Percentiles rank a stretch among this genome's conserved stretches.
These are phyloP conservation scores for Albugo candida DNA, from an alignment of 352 stramenopile genomes.

Conservation along the genomic window DNA sequence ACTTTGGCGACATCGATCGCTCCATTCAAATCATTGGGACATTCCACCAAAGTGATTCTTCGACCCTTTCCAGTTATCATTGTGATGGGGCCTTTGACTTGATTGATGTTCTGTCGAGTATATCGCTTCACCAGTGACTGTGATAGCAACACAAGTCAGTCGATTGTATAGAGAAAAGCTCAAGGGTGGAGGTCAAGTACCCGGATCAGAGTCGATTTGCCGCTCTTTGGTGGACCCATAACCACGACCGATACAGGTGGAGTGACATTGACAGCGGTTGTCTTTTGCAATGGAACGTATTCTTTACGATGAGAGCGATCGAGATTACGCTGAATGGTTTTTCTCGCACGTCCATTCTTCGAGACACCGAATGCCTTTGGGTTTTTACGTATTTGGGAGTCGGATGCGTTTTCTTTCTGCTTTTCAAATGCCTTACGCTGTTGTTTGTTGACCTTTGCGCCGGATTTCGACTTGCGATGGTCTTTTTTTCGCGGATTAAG, in stretches of 20 bases:
- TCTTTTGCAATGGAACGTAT: conserved; percentile 78
- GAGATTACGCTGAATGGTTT: conserved; percentile 94
- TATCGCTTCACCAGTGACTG: conserved; percentile 98
- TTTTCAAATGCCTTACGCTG: conserved; percentile 84
- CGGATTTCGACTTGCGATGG: conserved; percentile 69
- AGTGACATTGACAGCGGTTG: conserved; percentile 66
- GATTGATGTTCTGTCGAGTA: conserved; percentile 94
- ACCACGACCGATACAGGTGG: conserved; percentile 94
- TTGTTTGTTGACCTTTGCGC: conserved; percentile 90
- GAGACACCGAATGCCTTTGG: conserved; percentile 92
- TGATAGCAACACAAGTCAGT: conserved; percentile 2
- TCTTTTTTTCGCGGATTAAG: conserved; percentile 16
- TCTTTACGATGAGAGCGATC: conserved; percentile 96
- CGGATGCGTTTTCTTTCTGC: conserved; percentile 58
- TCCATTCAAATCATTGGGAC: conserved; percentile 86
- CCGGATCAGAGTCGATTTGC: conserved; percentile 97
- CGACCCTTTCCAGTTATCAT: conserved; percentile 95
- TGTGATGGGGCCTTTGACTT: conserved; percentile 96
- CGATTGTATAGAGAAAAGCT: background rate
- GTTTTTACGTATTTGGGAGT: conserved; percentile 89
- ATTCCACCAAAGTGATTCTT: conserved; percentile 98
- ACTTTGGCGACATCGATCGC: conserved; percentile 97
- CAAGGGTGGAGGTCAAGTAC: conserved; percentile 7
- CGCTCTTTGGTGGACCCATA: conserved; percentile 91
- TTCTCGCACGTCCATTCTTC: conserved; percentile 90